Evolutionary conservation across 768 basidiomycete genomes (phyloP).

Genomic region (Leccinum subgranulosum): DNA sequence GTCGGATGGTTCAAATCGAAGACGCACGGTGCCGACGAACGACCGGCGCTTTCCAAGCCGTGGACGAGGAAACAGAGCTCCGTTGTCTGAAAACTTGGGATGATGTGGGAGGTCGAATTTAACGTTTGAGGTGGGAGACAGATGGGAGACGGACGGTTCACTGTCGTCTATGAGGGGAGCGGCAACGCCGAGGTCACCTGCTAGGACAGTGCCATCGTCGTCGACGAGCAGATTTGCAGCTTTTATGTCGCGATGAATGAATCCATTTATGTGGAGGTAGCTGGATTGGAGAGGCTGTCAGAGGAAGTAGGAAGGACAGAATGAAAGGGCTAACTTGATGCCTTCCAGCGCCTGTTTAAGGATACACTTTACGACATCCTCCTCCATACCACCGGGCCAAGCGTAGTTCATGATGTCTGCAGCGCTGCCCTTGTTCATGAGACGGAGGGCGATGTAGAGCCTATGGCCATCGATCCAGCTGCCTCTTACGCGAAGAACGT

Average conservation of each 20-base stretch:
- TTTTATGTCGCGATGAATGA: slow-evolving; percentile 93
- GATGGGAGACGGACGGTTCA: slow-evolving; percentile 35
- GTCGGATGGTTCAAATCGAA: not conserved
- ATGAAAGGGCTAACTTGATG: slow-evolving; percentile 59
- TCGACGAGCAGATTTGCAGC: slow-evolving; percentile 92
- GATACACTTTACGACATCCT: slow-evolving; percentile 83
- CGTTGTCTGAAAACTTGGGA: not conserved
- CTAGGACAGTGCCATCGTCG: slow-evolving; percentile 83
- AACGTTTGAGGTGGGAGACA: slow-evolving; percentile 29
- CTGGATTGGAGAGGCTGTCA: slow-evolving; percentile 34
- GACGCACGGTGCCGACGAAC: slow-evolving; percentile 84
- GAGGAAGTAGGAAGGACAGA: not conserved
- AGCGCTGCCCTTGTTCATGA: slow-evolving; percentile 88
- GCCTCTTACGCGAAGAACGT: slow-evolving; percentile 87
- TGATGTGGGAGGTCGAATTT: slow-evolving; percentile 33
- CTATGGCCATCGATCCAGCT: slow-evolving; percentile 85
- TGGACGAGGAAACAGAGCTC: slow-evolving; percentile 31
- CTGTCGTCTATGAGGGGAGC: slow-evolving; percentile 73
- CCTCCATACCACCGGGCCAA: slow-evolving; percentile 88
- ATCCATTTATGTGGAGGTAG: slow-evolving; percentile 85
- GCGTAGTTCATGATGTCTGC: slow-evolving; percentile 82
- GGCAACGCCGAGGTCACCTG: slow-evolving; percentile 92
- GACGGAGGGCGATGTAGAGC: slow-evolving; percentile 80
- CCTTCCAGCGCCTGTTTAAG: slow-evolving; percentile 84
- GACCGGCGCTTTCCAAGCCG: slow-evolving; percentile 77